Evolutionary conservation across 768 basidiomycete genomes (phyloP), one percentile per base, ranked within the genome.

Genomic region (Boletus rubroflammeus): DNA sequence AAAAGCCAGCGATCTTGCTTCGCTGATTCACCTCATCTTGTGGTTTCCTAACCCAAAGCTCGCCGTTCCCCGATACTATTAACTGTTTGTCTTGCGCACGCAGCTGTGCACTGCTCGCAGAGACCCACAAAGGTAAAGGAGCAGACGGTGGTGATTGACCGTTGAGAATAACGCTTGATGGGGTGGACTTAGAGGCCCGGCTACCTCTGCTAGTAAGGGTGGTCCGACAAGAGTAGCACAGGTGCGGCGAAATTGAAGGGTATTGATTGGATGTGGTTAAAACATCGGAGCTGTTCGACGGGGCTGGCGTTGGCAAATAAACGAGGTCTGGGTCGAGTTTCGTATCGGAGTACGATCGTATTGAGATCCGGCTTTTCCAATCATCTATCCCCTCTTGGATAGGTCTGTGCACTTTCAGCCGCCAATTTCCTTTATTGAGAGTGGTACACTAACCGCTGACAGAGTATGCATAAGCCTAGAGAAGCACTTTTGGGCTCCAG

Each of bases 331-430:
- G n/a, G 11, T 46, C 51, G 15, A 68, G 26, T 28, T 53, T 57
- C 28, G 59, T 21, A 32, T 62, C 62, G 7, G 50, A 55, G 42
- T 64, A 78, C 1, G 84, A 78, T 48, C 85, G 81, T 54, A 90
- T 86, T 5, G 90, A 85, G 67, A 88, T 90, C 32, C 77, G 78
- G 0, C 78, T 67, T 65, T 88, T 90, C 90, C 90, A 92, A 34
- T 78, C 81, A 63, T 85, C 84, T 15, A 86, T 74, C 15, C 80
- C 83, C 13, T 67, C 72, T 59, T 89, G 88, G 2, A 79, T 76
- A 25, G 85, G 85, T 47, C 89, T 91, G 56, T 26, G 28, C 21
- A 25, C 6, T 31, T 28, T 26, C 21, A 63, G 47, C 26, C 3
- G 1, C 6, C 40, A 3, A 25, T 34, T 10, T 25, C 34, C 39